phyloP scores from a whole-genome alignment of 208 protist genomes.

The Trypanosoma cruzi region DNA sequence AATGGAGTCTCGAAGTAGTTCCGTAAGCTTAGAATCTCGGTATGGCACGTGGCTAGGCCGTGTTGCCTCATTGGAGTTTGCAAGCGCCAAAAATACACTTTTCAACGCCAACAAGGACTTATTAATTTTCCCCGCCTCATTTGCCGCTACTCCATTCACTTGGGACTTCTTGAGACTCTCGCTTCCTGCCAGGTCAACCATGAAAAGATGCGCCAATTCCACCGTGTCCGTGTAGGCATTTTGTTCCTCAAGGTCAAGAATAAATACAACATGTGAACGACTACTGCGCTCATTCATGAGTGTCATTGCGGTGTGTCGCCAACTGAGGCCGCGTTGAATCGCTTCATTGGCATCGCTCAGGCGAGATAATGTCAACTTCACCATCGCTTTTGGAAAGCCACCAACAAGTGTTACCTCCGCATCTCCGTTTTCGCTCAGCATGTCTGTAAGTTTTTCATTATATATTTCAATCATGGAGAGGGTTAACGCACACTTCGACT shows the following conservation, averaged over 20 bases:
- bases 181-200: conserved; percentile 96
- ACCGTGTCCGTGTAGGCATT: conserved; percentile 88
- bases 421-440: conserved; percentile 81
- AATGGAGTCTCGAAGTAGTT: conserved; percentile 95
- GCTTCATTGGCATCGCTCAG: conserved; percentile 79
- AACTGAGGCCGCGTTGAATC: conserved; percentile 64
- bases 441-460: conserved; percentile 91
- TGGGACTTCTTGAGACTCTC: conserved; percentile 95
- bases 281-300: conserved; percentile 96
- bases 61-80: conserved; percentile 81
- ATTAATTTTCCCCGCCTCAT: conserved; percentile 94
- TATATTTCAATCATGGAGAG: conserved; percentile 95
- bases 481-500: conserved; percentile 84
- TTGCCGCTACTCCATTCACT: conserved; percentile 77
- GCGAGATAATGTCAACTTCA: conserved; percentile 67
- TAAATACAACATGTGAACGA: conserved; percentile 97
- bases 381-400: conserved; percentile 77
- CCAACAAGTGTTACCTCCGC: conserved; percentile 84
- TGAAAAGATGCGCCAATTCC: conserved; percentile 94
- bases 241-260: conserved; percentile 88
- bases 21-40: conserved; percentile 95
- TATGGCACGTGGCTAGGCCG: conserved; percentile 92
- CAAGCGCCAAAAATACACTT: conserved; percentile 92
- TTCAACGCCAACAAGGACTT: conserved; percentile 92
- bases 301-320: conserved; percentile 91